Conservation (phyloP, 1,139 yeast genomes). For the Candida smagusa region DNA sequence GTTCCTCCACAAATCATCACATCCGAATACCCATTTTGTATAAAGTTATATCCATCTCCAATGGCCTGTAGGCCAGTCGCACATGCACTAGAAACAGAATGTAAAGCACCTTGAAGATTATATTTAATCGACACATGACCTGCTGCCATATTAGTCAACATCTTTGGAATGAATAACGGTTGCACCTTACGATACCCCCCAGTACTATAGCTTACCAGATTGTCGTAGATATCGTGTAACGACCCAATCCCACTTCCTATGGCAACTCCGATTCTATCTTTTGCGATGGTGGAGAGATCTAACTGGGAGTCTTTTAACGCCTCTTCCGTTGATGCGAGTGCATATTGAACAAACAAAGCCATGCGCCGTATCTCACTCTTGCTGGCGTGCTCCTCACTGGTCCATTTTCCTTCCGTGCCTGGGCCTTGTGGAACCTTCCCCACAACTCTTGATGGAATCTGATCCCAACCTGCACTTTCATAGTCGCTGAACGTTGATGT, state of each 20-base stretch:
- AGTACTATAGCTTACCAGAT: conserved; percentile 46
- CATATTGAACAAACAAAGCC: conserved; percentile 77
- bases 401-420: conserved; percentile 43
- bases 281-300: conserved; percentile 4
- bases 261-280: conserved; percentile 56
- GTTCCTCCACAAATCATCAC: conserved; percentile 92
- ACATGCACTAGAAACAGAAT: conserved; percentile 90
- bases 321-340: conserved; percentile 70
- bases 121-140: conserved; percentile 83
- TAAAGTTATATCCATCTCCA: conserved; percentile 87
- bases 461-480: conserved; percentile 41
- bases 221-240: conserved; percentile 67
- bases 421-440: conserved; percentile 68
- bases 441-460: conserved; percentile 72
- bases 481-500: conserved; percentile 49
- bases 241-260: conserved; percentile 95
- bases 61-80: conserved; percentile 94
- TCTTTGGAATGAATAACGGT: conserved; percentile 81
- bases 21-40: conserved; percentile 75
- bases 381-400: conserved; percentile 42
- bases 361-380: conserved; percentile 52
- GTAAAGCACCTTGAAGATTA: conserved; percentile 80
- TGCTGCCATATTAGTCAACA: conserved; percentile 90
- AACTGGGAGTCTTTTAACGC: conserved; percentile 67
- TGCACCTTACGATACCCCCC: conserved; percentile 71